Evolutionary conservation across 768 basidiomycete genomes (phyloP), one percentile per base, ranked within the genome.

Genomic region (Pulveroboletus sp.): DNA sequence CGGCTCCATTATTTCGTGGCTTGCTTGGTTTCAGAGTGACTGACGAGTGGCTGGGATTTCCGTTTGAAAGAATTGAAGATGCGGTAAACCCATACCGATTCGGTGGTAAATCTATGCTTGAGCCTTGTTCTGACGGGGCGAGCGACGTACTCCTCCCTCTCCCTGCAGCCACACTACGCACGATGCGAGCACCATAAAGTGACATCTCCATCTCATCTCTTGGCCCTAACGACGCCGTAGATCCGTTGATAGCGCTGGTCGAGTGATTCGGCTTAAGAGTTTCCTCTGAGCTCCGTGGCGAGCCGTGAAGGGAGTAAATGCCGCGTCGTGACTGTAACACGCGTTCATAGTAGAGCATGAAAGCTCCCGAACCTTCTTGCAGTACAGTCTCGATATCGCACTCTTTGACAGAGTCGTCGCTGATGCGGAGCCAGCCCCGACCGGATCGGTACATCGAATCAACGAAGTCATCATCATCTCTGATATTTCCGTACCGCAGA

Each of bases 341-440:
- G 38, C 83, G 79, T 73, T 99, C 95, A 60, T 98, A 99, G 62
- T 91, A 98, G 32, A 97, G 76, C 89, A 99, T 90, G 68, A 97
- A 95, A 16, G 75, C 77, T 53, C 81, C 89, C 17, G 78, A 73
- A 45, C 85, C 86, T 75, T 87, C 87, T 62, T 75, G 71, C 45
- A 90, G 68, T 62, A 91, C 89, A 46, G 73, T 72, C 70, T 86
- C 82, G 45, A 93, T 76, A 23, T 85, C 86, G 31, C 83, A 82
- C 58, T 91, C 86, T 26, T 76, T 72, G 45, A 93, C 90, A 4
- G 78, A 71, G 57, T 90, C 86, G 69, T 99, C 95, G 61, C 88
- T 91, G 52, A 93, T 85, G 49, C 91, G 74, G 48, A 96, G 71
- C 95, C 95, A 97, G 3, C 91, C 87, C 23, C 70, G 72, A 7